These are phyloP conservation scores for Umbelopsis vinacea DNA, from an alignment of 192 early-diverging fungal species.

Conservation along the genomic window DNA sequence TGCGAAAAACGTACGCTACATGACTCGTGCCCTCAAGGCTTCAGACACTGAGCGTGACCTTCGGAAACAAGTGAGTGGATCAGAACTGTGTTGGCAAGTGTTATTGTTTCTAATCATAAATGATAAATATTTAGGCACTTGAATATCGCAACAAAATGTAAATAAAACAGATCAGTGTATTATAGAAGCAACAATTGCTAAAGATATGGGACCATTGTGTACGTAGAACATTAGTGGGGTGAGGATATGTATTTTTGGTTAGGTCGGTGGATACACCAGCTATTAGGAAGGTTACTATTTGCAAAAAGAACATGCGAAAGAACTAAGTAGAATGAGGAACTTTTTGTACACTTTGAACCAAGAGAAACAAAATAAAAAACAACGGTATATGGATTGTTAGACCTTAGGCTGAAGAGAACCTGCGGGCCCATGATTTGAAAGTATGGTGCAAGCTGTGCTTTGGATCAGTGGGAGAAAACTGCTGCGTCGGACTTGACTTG, in stretches of 20 bases:
- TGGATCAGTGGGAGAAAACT: background rate
- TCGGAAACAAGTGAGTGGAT: background rate
- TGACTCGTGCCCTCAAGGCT: background rate
- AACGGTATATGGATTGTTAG: background rate
- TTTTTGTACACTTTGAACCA: no score
- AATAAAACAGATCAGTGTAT: background rate
- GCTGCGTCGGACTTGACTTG: background rate
- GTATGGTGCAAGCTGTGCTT: slow-evolving; percentile 1
- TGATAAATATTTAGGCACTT: background rate
- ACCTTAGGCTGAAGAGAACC: background rate
- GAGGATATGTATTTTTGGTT: background rate
- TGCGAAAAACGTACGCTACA: slow-evolving; percentile 10
- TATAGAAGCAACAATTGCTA: background rate
- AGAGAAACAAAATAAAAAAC: background rate
- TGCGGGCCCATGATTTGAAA: slow-evolving; percentile 6
- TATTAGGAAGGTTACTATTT: no score
- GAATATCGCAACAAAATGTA: slow-evolving; percentile 21
- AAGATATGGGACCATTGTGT: no score
- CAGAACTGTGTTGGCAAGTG: background rate
- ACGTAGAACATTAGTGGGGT: no score
- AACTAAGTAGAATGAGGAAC: no score
- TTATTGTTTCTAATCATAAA: background rate
- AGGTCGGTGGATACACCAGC: background rate
- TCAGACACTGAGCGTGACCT: background rate
- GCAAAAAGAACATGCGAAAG: no score